Conservation (phyloP, 2,329 filamentous ascomycete species). For the Alternaria alternata region DNA sequence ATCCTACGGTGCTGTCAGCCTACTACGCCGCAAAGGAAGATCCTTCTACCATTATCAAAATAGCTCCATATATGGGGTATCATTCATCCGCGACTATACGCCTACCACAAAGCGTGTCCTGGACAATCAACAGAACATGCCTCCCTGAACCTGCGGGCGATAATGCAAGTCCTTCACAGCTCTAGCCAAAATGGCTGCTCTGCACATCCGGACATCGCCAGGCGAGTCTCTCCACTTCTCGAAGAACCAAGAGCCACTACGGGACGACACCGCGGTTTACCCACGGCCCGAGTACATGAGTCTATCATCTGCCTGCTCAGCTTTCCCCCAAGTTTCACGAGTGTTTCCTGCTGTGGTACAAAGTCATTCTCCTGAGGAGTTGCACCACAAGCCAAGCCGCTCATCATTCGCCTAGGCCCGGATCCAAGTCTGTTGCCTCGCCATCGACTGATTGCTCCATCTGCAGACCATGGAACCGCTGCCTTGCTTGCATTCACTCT, state of each 20-base stretch:
- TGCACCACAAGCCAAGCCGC: conserved; percentile 6
- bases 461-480: not conserved
- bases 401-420: not conserved
- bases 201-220: not conserved
- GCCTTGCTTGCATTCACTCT: conserved; percentile 3
- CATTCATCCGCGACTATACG: not conserved
- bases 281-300: conserved; percentile 6
- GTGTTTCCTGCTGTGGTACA: conserved; percentile 16
- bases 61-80: conserved; percentile 3
- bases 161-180: conserved; percentile 1
- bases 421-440: not conserved
- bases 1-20: conserved; percentile 5
- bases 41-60: conserved; percentile 2
- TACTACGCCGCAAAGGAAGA: conserved; percentile 7
- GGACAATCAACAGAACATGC: conserved; percentile 1
- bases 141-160: not conserved
- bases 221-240: conserved; percentile 1
- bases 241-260: not conserved
- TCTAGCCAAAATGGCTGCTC: not conserved
- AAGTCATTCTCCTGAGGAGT: conserved; percentile 7
- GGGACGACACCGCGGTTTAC: conserved; percentile 2
- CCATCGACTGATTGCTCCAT: conserved; percentile 7
- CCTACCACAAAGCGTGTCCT: not conserved
- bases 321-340: conserved; percentile 13
- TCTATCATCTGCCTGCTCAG: not conserved